A percentile compares a stretch with the other conserved stretches of the same genome.
Evolutionary conservation across 192 early-diverging fungal species (phyloP).

Genomic region (Allomyces macrogynus): DNA sequence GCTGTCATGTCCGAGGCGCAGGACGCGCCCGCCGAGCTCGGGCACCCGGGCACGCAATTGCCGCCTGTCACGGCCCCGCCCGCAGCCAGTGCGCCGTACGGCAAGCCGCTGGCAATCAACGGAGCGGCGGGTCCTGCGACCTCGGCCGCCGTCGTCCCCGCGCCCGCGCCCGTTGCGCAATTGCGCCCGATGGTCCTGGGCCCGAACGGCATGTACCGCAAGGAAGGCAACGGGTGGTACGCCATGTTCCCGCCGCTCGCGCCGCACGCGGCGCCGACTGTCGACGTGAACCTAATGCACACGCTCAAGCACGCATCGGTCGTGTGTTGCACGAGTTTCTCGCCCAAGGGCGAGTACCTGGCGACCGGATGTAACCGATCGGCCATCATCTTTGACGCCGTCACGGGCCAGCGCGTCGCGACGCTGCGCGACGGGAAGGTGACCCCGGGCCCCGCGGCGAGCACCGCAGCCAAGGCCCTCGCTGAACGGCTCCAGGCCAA

Average conservation of each 20-base stretch:
- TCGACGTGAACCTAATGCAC: constrained; percentile 19
- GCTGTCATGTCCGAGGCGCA: no score
- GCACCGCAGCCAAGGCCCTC: no score
- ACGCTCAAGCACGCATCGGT: constrained; percentile 53
- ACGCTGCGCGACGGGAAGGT: not conserved
- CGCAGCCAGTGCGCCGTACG: not conserved
- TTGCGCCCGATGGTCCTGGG: constrained; percentile 16
- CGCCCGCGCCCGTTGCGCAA: constrained; percentile 36
- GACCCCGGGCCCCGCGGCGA: no score
- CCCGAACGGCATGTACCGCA: constrained; percentile 6
- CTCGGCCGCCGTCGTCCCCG: constrained; percentile 46
- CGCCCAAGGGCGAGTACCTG: constrained; percentile 70
- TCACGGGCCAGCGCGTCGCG: constrained; percentile 41
- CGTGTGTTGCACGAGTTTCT: constrained; percentile 94
- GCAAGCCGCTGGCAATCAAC: not conserved
- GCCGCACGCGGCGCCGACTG: constrained; percentile 5
- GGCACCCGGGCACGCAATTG: not conserved
- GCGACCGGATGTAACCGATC: constrained; percentile 86
- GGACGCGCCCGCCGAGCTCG: no score
- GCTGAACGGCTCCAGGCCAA: not conserved
- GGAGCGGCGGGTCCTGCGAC: constrained; percentile 8
- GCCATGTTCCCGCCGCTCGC: constrained; percentile 2
- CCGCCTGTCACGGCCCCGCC: not conserved
- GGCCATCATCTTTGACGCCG: constrained; percentile 75
- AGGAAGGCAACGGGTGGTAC: constrained; percentile 23